Percentiles rank a stretch among this genome's conserved stretches.
Conservation (phyloP, 768 basidiomycete species). For the Rhodotorula toruloides region DNA sequence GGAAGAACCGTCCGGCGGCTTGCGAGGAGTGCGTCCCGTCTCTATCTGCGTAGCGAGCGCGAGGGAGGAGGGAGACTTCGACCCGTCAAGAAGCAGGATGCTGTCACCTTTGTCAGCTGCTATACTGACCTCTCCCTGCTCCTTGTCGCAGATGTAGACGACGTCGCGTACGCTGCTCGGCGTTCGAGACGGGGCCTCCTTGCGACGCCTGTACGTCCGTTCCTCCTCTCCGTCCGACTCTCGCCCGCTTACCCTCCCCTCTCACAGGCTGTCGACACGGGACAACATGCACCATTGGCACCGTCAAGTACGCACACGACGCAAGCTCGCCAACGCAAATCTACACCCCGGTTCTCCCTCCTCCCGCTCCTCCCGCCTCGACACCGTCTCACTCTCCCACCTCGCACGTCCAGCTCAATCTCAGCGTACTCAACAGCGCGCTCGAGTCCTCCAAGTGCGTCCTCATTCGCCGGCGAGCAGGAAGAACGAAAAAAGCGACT, state of each 20-base stretch:
- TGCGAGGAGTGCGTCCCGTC: slow-evolving; percentile 8
- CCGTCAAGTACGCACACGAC: slow-evolving; percentile 2
- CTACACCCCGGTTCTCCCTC: slow-evolving; percentile 12
- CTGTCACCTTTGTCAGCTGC: no score
- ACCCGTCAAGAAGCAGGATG: no score
- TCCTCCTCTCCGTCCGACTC: background rate
- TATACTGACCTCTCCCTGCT: no score
- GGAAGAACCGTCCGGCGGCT: slow-evolving; percentile 6
- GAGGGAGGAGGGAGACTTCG: background rate
- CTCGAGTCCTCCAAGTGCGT: background rate
- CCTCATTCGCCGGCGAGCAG: background rate
- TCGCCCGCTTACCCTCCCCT: background rate
- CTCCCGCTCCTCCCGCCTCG: background rate
- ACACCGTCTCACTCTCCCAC: background rate
- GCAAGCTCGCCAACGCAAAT: background rate
- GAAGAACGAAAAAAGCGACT: background rate
- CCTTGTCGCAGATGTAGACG: slow-evolving; percentile 8
- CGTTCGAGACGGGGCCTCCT: slow-evolving; percentile 11
- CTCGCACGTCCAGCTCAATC: background rate
- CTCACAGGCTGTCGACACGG: background rate
- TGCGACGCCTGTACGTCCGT: background rate
- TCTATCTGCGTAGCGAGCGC: background rate
- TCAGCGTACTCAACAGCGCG: background rate
- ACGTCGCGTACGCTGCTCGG: slow-evolving; percentile 6
- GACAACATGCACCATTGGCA: background rate